Conservation (phyloP, 306 rosid genomes). For the Ormosia semicastrata region DNA sequence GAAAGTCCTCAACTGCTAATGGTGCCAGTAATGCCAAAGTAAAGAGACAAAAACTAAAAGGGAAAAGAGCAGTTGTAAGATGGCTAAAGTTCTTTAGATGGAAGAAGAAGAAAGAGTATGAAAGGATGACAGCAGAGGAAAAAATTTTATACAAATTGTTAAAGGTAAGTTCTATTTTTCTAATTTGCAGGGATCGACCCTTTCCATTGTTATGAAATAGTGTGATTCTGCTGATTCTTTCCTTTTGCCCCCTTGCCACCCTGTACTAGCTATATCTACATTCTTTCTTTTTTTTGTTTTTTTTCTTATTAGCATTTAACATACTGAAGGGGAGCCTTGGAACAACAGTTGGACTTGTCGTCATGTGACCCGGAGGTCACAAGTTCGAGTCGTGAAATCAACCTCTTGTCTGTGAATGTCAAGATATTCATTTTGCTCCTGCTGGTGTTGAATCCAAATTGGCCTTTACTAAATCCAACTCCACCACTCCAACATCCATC, state of each 20-base stretch:
- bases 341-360: no score
- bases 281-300: background rate
- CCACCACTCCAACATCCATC: background rate
- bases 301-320: background rate
- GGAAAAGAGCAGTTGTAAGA: constrained; percentile 85
- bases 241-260: background rate
- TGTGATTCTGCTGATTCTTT: constrained; percentile 14
- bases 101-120: constrained; percentile 78
- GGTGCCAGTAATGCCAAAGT: constrained; percentile 33
- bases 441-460: constrained; percentile 2
- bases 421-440: background rate
- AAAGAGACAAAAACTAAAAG: constrained; percentile 68
- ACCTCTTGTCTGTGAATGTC: background rate
- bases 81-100: constrained; percentile 88
- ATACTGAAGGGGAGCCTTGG: background rate
- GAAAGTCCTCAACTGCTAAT: constrained; percentile 22
- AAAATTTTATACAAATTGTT: constrained; percentile 62
- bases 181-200: background rate
- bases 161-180: constrained; percentile 46
- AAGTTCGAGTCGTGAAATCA: no score
- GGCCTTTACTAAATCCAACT: background rate
- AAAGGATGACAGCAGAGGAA: constrained; percentile 88
- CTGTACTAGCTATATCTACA: background rate
- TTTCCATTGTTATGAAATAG: constrained; percentile 4
- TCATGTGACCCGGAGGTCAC: no score